Percentiles rank a stretch among this genome's conserved stretches.
These are phyloP conservation scores for Talaromyces pinophilus DNA, from an alignment of 2,329 filamentous ascomycete genomes.

Conservation along the genomic window DNA sequence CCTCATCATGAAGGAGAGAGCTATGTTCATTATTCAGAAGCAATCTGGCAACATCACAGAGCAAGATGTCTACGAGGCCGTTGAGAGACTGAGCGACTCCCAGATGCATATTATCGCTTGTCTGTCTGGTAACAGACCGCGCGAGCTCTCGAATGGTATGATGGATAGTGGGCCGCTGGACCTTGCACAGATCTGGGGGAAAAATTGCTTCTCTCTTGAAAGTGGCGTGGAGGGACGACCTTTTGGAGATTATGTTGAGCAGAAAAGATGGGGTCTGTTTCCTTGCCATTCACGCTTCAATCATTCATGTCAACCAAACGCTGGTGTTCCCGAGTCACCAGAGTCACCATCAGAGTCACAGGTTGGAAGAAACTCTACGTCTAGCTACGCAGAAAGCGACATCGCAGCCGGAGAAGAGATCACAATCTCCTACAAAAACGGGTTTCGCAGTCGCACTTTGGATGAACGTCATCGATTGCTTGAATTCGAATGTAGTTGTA, in stretches of 20 bases:
- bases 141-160: background rate
- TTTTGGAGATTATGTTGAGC: background rate
- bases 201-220: constrained; percentile 1
- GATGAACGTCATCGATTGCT: constrained; percentile 22
- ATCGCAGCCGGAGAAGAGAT: constrained; percentile 14
- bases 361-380: background rate
- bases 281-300: constrained; percentile 19
- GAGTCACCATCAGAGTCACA: too few species aligned
- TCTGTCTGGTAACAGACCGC: background rate
- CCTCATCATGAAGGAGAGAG: background rate
- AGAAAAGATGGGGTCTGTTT: background rate
- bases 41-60: background rate
- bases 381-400: constrained; percentile 16
- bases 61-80: background rate
- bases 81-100: background rate
- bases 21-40: background rate
- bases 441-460: constrained; percentile 1
- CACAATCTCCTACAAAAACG: constrained; percentile 17
- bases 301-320: constrained; percentile 15
- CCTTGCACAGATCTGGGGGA: background rate
- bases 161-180: background rate
- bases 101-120: background rate
- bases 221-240: background rate
- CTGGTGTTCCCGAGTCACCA: background rate
- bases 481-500: constrained; percentile 21